Evolutionary conservation across 768 basidiomycete species (phyloP).

Genomic region (Favolaschia claudopus): DNA sequence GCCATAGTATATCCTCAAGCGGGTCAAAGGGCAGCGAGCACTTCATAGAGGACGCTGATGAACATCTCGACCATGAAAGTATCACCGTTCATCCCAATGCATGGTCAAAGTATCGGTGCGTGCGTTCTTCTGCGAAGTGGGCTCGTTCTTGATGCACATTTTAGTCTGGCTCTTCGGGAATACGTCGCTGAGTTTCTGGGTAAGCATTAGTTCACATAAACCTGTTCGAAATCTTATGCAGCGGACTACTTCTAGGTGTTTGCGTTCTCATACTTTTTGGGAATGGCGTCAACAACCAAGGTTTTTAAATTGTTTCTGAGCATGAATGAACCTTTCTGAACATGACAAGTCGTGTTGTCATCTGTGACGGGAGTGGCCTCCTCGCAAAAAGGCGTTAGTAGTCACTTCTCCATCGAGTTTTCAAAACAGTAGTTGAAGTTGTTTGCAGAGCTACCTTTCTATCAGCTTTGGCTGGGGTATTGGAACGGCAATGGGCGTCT

Average conservation of each 20-base stretch:
- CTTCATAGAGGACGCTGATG: slow-evolving; percentile 20
- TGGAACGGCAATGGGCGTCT: slow-evolving; percentile 72
- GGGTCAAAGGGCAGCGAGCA: slow-evolving; percentile 11
- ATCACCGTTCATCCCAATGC: slow-evolving; percentile 53
- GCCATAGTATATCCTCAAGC: slow-evolving; percentile 9
- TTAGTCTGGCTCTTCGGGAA: slow-evolving; percentile 59
- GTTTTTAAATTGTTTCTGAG: too few relatives aligned
- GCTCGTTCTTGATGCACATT: neutral
- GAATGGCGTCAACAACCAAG: slow-evolving; percentile 58
- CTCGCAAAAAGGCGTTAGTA: slow-evolving; percentile 63
- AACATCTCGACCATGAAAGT: slow-evolving; percentile 37
- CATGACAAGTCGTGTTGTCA: slow-evolving; percentile 63
- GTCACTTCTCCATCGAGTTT: neutral
- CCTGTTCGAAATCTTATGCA: neutral
- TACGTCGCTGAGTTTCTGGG: slow-evolving; percentile 70
- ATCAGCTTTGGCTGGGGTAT: slow-evolving; percentile 64
- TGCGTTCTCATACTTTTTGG: slow-evolving; percentile 68
- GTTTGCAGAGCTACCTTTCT: slow-evolving; percentile 27
- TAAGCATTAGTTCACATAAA: neutral
- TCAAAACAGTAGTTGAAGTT: neutral
- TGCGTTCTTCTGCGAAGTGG: neutral
- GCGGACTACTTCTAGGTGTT: slow-evolving; percentile 36
- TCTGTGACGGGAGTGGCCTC: slow-evolving; percentile 51
- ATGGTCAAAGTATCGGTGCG: slow-evolving; percentile 66
- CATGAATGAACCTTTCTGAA: neutral